phyloP scores from a whole-genome alignment of 176 grass and related monocot species.

The Elymus sibiricus region DNA sequence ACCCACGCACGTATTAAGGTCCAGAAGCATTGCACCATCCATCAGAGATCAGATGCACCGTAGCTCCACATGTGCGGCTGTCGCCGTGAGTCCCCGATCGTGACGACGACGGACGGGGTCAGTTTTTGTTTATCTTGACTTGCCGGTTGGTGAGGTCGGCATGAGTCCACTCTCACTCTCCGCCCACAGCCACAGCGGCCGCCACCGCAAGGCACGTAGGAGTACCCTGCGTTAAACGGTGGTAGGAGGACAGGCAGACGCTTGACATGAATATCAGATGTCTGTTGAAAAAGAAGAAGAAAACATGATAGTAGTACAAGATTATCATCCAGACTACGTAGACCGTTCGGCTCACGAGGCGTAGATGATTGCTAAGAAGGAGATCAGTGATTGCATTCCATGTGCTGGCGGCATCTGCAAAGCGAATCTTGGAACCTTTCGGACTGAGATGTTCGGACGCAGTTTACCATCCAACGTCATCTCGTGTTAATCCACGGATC shows the following conservation, averaged over 20 bases:
- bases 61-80: neutral
- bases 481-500: no score
- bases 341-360: neutral
- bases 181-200: neutral
- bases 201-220: neutral
- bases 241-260: neutral
- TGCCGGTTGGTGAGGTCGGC: constrained; percentile 19
- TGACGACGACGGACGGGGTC: neutral
- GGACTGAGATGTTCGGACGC: no score
- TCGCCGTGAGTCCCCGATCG: neutral
- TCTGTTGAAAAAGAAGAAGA: neutral
- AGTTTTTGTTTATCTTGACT: constrained; percentile 21
- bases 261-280: neutral
- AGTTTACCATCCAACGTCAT: no score
- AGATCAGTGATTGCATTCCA: neutral
- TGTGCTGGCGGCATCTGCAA: neutral
- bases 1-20: neutral
- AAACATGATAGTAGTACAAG: no score
- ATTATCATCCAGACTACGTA: neutral
- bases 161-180: neutral
- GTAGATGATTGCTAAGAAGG: neutral
- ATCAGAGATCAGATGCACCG: neutral
- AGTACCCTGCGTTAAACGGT: neutral
- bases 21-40: neutral
- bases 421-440: no score